Base-by-base conservation (phyloP, 75 land plant species). In the Picea sitchensis region DNA sequence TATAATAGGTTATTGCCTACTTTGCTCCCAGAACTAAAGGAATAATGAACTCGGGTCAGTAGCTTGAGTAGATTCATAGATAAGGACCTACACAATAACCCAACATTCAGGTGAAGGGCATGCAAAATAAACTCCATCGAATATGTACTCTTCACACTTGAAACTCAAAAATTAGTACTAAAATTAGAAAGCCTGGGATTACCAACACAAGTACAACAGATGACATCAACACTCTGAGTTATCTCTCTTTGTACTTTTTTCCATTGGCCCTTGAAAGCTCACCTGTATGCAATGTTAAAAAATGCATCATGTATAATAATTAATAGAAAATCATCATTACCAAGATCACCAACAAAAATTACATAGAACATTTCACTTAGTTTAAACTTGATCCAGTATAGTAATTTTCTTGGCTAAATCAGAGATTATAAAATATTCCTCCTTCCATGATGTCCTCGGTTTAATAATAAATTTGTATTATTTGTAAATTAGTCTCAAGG, bases 11-110 rank as follows among this genome's bases (percentile, higher is more conserved):
- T 36, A 2, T 21, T 82, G 93, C 99, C 96, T 98, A 98, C 73
- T 98, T 98, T 44, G 89, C 98, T 31, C 99, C 99, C 62, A 98
- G 90, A 81, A 95, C 99, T 61, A 98, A 77, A 31, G 99, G 99
- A 85, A 98, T 98, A n/a, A 93, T 87, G 77, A 98, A 98, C 78
- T 98, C 99, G 99, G 99, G 79, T 98, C 98, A 31, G 99, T 98
- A 76, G 99, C 92, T 72, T 98, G 99, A 62, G 99, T 98, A 44
- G 98, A 95, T 80, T 95, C 99, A 82, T 98, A 98, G 83, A 98
- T 93, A 68, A 98, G 90, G 59, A 98, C 99, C 99, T 98, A 79
- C 56, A 82, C 18, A 59, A 15, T 34, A 15, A 68, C 44, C 47
- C 17, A 68, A 38, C n/a, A 30, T 38, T 68, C 3, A 34, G 72